Base-by-base conservation (phyloP, 345 rosid species). In the Gossypium raimondii region DNA sequence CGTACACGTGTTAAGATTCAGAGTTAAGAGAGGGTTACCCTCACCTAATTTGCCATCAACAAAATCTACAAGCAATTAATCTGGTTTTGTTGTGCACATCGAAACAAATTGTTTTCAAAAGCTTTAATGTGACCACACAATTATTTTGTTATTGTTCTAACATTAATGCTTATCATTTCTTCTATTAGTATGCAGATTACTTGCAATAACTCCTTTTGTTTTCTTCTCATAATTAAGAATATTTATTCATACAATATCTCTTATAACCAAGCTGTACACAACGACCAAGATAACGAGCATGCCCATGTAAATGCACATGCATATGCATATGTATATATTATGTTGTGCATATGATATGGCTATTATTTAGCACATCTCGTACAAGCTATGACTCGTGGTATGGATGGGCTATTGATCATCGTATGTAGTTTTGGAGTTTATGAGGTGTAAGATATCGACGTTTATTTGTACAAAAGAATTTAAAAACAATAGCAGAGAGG, bases 231-330 rank as follows among this genome's bases (percentile, higher is more conserved):
- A 10, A 44, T 43, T 43, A 43, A 11, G 70, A n/a, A 63, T 14
- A 2, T 29, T 25, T 34, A 34, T 34, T 34, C 38, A 34, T 4
- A 34, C 38, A 34, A 34, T 34, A 34, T 34, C 38, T 34, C 38
- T 4, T 4, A 34, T 34, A 34, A 34, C 6, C 6, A 34, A 34
- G 38, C 38, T 4, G 4, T 34, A 34, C 38, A 4, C 38, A 34
- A 4, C 38, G 38, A 34, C 38, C 6, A 34, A 34, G 38, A 34
- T n/a, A 12, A 55, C 5, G 27, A 11, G 65, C 75, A 24, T 73
- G 57, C 41, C 65, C 78, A 53, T 73, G 58, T 25, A 25, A 77
- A 59, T 73, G 64, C 47, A 75, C 58, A 44, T 73, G 73, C 67
- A 76, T 59, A 70, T 78, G 79, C 72, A 27, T 65, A 52, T 2